Percentiles rank a stretch among this genome's conserved stretches.
These are phyloP conservation scores for Gillenia trifoliata DNA, from an alignment of 306 rosid genomes.

Conservation along the genomic window DNA sequence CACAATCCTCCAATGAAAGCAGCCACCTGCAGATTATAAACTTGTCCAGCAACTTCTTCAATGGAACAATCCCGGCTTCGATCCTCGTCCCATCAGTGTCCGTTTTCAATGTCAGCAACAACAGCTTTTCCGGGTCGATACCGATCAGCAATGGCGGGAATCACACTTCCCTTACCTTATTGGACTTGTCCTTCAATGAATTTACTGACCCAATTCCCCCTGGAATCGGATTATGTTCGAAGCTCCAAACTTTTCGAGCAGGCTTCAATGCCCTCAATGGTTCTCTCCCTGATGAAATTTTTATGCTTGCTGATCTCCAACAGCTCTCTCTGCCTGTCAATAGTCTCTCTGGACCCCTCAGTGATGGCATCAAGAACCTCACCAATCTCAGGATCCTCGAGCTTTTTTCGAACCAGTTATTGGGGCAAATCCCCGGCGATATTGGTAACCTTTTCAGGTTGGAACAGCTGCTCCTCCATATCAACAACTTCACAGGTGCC, in stretches of 20 bases:
- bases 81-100: constrained; percentile 32
- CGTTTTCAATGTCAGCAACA: constrained; percentile 74
- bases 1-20: constrained; percentile 1
- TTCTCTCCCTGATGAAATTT: constrained; percentile 61
- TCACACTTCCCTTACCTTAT: constrained; percentile 25
- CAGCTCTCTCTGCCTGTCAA: constrained; percentile 64
- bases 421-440: constrained; percentile 46
- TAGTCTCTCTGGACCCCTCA: constrained; percentile 49
- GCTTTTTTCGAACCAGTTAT: constrained; percentile 60
- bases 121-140: constrained; percentile 60
- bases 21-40: constrained; percentile 34
- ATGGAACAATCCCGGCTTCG: constrained; percentile 51
- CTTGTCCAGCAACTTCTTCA: constrained; percentile 69
- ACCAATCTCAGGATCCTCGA: constrained; percentile 56
- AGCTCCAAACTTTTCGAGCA: constrained; percentile 63
- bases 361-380: constrained; percentile 38
- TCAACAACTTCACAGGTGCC: constrained; percentile 63
- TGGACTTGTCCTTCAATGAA: constrained; percentile 68
- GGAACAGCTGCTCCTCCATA: constrained; percentile 55
- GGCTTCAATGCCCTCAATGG: constrained; percentile 66
- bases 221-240: constrained; percentile 64
- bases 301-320: constrained; percentile 32
- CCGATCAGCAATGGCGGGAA: constrained; percentile 28
- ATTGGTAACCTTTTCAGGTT: constrained; percentile 65
- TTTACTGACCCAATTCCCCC: constrained; percentile 37